Evolutionary conservation across 148 eudicot species (phyloP), one percentile per base, ranked within the genome.

Genomic region (Nyssa sinensis): DNA sequence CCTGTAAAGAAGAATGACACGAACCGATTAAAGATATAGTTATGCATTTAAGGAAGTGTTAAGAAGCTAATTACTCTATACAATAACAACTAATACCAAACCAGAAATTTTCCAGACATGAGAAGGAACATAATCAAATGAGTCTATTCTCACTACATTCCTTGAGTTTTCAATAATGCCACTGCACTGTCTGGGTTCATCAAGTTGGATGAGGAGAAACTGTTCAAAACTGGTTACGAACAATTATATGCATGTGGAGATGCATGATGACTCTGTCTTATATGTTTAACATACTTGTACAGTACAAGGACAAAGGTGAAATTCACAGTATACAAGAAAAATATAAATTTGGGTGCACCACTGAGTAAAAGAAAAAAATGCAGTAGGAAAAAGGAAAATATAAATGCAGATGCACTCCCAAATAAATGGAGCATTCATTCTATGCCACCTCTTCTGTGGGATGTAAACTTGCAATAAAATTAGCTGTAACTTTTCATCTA

Each of bases 1-100:
- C 99, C 98, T 94, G 92, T 59, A 77, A 35, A 77, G 1, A 60
- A 41, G 74, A 79, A n/a, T 35, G 12, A 21, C n/a, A 29, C 4
- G 19, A 23, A 58, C 47, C 11, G 55, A 37, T 6, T 35, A 33
- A 39, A 69, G 13, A 27, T 3, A 29, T 25, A 55, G 55, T 28
- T 53, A 23, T 5, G 2, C 64, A 58, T 58, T 24, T 24, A n/a
- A 32, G 37, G 39, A 58, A n/a, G n/a, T n/a, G n/a, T n/a, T 35
- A 35, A 72, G 25, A 37, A 57, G 35, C 64, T 28, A 61, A 71
- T 39, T 61, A 28, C 30, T 55, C 24, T 27, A 58, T 25, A 51
- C 64, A 72, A 23, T 19, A 60, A 61, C 27, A 71, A 37, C 25
- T 30, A 70, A 16, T 21, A 37, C 23, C 44, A 64, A 19, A 37